Evolutionary conservation across 306 rosid species (phyloP).

Genomic region (Pyrus pyrifolia): DNA sequence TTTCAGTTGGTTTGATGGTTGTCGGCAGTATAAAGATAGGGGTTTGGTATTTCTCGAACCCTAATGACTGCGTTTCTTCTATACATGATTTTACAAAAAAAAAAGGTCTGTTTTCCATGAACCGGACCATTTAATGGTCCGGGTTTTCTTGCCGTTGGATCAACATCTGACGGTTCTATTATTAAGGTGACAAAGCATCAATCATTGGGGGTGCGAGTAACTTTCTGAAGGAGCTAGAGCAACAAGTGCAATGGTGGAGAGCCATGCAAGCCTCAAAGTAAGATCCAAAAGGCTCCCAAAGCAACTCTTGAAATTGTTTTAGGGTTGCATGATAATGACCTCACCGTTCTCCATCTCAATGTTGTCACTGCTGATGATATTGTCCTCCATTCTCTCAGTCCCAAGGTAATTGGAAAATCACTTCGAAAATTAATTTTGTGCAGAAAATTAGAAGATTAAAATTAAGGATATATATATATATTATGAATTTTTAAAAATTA

Average conservation of each 20-base stretch:
- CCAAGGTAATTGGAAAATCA: conserved; percentile 42
- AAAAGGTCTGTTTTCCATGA: no score
- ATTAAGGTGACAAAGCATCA: conserved; percentile 89
- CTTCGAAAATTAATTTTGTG: not conserved
- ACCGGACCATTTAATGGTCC: no score
- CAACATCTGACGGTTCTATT: no score
- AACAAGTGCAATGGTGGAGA: conserved; percentile 84
- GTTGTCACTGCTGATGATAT: conserved; percentile 50
- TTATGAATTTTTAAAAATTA: not conserved
- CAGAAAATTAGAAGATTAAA: not conserved
- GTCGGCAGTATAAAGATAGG: no score
- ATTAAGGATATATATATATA: no score
- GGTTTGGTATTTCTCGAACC: no score
- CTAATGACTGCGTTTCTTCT: no score
- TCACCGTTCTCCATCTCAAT: conserved; percentile 80
- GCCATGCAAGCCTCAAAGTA: conserved; percentile 82
- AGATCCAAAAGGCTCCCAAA: conserved; percentile 63
- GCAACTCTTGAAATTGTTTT: conserved; percentile 67
- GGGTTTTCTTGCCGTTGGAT: no score
- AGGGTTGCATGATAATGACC: conserved; percentile 54
- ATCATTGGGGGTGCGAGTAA: conserved; percentile 94
- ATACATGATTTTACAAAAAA: no score
- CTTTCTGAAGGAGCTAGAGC: conserved; percentile 88
- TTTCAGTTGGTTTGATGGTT: no score
- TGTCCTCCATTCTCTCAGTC: conserved; percentile 69